These are phyloP conservation scores for Pyrenophora seminiperda DNA, from an alignment of 2,329 filamentous ascomycete species.

Conservation along the genomic window DNA sequence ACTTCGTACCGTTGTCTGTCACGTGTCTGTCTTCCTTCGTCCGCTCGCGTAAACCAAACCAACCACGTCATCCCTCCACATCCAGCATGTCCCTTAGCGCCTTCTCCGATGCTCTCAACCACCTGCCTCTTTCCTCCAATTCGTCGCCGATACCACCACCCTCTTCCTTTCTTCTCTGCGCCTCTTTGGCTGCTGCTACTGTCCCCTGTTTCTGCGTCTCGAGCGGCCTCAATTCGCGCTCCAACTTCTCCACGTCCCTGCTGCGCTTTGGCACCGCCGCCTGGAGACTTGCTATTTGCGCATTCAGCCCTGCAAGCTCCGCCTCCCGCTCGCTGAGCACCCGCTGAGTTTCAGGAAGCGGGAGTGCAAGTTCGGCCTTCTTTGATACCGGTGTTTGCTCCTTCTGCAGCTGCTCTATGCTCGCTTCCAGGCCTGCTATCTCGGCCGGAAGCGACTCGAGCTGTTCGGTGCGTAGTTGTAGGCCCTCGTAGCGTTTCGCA, in stretches of 20 bases:
- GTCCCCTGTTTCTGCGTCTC: slow-evolving; percentile 70
- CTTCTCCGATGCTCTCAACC: slow-evolving; percentile 73
- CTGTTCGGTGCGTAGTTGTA: slow-evolving; percentile 59
- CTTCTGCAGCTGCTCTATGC: slow-evolving; percentile 54
- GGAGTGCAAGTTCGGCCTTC: slow-evolving; percentile 51
- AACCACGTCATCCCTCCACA: slow-evolving; percentile 46
- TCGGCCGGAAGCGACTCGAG: slow-evolving; percentile 58
- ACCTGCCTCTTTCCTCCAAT: slow-evolving; percentile 74
- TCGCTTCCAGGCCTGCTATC: slow-evolving; percentile 58
- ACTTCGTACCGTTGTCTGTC: too few species aligned
- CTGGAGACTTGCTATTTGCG: slow-evolving; percentile 57
- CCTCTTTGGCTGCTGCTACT: slow-evolving; percentile 71
- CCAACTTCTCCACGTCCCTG: slow-evolving; percentile 69
- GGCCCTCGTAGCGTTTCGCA: slow-evolving; percentile 60
- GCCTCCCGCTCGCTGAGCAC: slow-evolving; percentile 50
- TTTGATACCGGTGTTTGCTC: slow-evolving; percentile 43
- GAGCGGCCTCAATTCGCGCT: slow-evolving; percentile 69
- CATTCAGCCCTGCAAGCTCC: slow-evolving; percentile 50
- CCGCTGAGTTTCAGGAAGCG: slow-evolving; percentile 51
- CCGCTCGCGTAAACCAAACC: slow-evolving; percentile 2
- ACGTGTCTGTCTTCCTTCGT: too few species aligned
- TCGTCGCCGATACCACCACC: slow-evolving; percentile 71
- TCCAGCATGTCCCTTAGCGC: slow-evolving; percentile 67
- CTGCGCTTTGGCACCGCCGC: slow-evolving; percentile 67
- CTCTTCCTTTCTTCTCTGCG: slow-evolving; percentile 68